phyloP scores from a whole-genome alignment of 805 yeast genomes.

The Metschnikowia lochheadii region DNA sequence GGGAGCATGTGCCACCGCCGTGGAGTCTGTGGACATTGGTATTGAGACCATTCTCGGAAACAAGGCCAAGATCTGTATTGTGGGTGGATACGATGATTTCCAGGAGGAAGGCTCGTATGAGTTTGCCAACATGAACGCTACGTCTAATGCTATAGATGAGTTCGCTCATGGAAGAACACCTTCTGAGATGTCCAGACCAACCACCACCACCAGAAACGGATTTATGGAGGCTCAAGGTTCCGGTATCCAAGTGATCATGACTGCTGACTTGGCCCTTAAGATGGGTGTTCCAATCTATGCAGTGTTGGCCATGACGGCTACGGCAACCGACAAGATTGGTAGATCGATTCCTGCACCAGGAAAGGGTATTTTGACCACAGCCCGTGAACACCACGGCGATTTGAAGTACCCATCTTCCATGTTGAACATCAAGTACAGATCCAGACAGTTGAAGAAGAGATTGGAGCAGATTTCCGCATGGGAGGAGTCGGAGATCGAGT shows the following conservation, averaged over 20 bases:
- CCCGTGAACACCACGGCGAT: slow-evolving; percentile 84
- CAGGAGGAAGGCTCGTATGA: slow-evolving; percentile 98
- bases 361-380: slow-evolving; percentile 97
- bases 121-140: slow-evolving; percentile 98
- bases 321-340: slow-evolving; percentile 98
- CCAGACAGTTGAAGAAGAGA: slow-evolving; percentile 83
- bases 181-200: slow-evolving; percentile 96
- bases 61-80: slow-evolving; percentile 92
- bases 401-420: slow-evolving; percentile 75
- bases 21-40: slow-evolving; percentile 96
- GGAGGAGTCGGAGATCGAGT: slow-evolving; percentile 77
- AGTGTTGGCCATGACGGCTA: slow-evolving; percentile 87
- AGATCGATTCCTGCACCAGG: slow-evolving; percentile 99
- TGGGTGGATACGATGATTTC: slow-evolving; percentile 99
- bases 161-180: slow-evolving; percentile 96
- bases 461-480: slow-evolving; percentile 72
- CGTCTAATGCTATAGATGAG: slow-evolving; percentile 85
- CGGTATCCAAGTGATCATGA: slow-evolving; percentile 96
- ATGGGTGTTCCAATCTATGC: slow-evolving; percentile 99
- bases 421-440: slow-evolving; percentile 88
- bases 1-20: slow-evolving; percentile 99
- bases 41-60: slow-evolving; percentile 89
- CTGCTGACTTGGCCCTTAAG: slow-evolving; percentile 85
- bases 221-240: slow-evolving; percentile 99
- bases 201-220: slow-evolving; percentile 93